Conservation (phyloP, 2,329 filamentous ascomycete genomes). For the Diaporthe batatas region DNA sequence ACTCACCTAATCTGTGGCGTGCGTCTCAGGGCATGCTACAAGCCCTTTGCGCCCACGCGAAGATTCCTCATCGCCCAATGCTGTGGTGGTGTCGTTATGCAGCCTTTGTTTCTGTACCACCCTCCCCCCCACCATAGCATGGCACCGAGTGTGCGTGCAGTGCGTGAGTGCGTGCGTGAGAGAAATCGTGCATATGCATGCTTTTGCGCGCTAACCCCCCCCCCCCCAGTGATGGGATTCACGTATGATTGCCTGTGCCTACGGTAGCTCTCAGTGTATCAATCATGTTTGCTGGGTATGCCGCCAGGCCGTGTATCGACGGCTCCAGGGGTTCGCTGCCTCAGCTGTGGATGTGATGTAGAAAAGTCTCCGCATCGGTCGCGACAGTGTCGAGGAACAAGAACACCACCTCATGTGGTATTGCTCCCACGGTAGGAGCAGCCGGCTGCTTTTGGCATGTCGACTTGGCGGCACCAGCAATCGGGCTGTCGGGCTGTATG, state of each 20-base stretch:
- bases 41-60: constrained; percentile 21
- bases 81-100: neutral
- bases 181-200: constrained; percentile 33
- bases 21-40: constrained; percentile 19
- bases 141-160: constrained; percentile 10
- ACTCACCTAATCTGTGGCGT: constrained; percentile 23
- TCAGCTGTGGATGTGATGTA: constrained; percentile 25
- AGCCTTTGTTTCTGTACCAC: constrained; percentile 3
- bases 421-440: constrained; percentile 26
- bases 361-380: constrained; percentile 16
- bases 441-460: constrained; percentile 24
- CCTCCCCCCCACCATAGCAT: neutral
- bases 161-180: constrained; percentile 25
- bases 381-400: constrained; percentile 31
- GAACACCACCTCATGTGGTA: constrained; percentile 4
- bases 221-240: constrained; percentile 1
- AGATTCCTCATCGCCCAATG: constrained; percentile 5
- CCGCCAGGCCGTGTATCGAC: constrained; percentile 3
- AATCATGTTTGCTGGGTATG: constrained; percentile 7
- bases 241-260: constrained; percentile 34
- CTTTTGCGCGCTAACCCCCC: constrained; percentile 18
- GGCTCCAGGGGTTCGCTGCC: constrained; percentile 16
- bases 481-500: constrained; percentile 19
- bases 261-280: constrained; percentile 22
- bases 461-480: constrained; percentile 21